Conservation (phyloP, 306 rosid species). For the Quercus gilva region DNA sequence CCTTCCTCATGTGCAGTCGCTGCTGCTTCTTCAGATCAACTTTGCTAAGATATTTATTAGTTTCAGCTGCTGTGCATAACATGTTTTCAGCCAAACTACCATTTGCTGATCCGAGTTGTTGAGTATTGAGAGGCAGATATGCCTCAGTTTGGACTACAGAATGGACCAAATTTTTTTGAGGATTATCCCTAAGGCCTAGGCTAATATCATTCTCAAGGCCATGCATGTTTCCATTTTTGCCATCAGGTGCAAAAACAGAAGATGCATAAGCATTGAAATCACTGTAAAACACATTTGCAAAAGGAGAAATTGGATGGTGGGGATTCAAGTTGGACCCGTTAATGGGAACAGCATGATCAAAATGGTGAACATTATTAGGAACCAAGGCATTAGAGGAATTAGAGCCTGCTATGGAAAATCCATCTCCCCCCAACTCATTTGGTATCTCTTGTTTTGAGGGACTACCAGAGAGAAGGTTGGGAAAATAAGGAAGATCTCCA, state of each 20-base stretch:
- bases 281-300: slow-evolving; percentile 6
- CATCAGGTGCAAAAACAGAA: slow-evolving; percentile 5
- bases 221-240: slow-evolving; percentile 13
- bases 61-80: slow-evolving; percentile 1
- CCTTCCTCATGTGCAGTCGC: slow-evolving; percentile 3
- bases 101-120: slow-evolving; percentile 15
- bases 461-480: slow-evolving; percentile 19
- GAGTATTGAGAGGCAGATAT: slow-evolving; percentile 7
- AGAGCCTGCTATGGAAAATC: slow-evolving; percentile 3
- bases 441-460: slow-evolving; percentile 8
- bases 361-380: slow-evolving; percentile 12
- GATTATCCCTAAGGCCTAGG: slow-evolving; percentile 10
- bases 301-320: background rate
- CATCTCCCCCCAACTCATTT: too few species aligned
- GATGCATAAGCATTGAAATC: background rate
- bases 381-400: slow-evolving; percentile 16
- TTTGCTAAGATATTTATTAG: background rate
- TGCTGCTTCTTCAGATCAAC: slow-evolving; percentile 6
- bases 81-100: background rate
- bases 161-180: background rate
- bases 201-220: background rate
- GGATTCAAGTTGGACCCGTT: slow-evolving; percentile 16
- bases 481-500: slow-evolving; percentile 15
- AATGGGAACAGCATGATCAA: background rate
- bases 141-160: background rate